Evolutionary conservation across 73 alveolate genomes (phyloP).

Genomic region (Paramecium primaurelia): DNA sequence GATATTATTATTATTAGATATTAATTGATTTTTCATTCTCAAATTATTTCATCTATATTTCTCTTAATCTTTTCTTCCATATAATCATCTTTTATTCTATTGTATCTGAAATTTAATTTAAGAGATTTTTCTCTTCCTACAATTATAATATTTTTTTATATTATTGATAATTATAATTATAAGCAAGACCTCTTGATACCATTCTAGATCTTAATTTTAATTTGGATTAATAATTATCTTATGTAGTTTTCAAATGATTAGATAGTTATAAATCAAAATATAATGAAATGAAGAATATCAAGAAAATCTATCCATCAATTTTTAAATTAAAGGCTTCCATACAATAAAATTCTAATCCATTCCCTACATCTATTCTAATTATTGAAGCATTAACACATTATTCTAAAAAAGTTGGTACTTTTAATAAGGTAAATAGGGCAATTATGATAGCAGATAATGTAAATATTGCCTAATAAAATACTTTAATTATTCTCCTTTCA

Average conservation of each 20-base stretch:
- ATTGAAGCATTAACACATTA: neutral
- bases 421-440: slow-evolving; percentile 16
- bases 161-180: neutral
- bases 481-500: neutral
- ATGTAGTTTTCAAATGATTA: neutral
- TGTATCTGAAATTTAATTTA: neutral
- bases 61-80: neutral
- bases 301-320: neutral
- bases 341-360: neutral
- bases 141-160: neutral
- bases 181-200: slow-evolving; percentile 29
- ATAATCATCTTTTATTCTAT: neutral
- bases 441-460: neutral
- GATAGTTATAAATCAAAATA: slow-evolving; percentile 15
- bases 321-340: slow-evolving; percentile 8
- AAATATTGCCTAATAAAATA: neutral
- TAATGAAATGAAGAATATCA: slow-evolving; percentile 9
- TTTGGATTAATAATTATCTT: neutral
- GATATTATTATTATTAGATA: neutral
- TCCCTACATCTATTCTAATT: neutral
- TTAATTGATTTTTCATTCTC: neutral
- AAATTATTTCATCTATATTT: neutral
- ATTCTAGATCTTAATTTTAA: neutral
- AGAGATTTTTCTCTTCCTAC: neutral
- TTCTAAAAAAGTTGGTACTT: neutral